These are phyloP conservation scores for Boletus rufocinnamomeus DNA, from an alignment of 768 basidiomycete genomes.

Conservation along the genomic window DNA sequence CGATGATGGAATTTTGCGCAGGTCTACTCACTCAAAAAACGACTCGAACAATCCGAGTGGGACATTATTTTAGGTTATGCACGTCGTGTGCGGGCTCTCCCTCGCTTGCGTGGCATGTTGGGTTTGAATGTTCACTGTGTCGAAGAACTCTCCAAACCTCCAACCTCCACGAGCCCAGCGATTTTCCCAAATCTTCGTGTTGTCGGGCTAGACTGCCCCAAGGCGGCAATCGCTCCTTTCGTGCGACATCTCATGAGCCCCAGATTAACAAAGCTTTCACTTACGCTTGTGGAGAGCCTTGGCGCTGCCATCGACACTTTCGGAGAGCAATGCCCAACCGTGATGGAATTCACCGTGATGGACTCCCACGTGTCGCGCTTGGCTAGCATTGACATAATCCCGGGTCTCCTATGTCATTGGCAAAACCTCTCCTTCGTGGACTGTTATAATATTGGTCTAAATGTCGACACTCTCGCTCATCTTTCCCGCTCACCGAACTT, in stretches of 20 bases:
- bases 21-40: constrained; percentile 1
- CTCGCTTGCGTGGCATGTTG: background rate
- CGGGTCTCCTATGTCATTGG: constrained; percentile 13
- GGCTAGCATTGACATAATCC: too few species aligned
- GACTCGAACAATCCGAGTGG: constrained; percentile 6
- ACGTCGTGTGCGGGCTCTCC: constrained; percentile 8
- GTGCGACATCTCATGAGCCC: constrained; percentile 11
- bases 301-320: background rate
- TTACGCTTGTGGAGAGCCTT: background rate
- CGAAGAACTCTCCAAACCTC: constrained; percentile 2
- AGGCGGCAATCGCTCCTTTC: background rate
- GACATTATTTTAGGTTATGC: constrained; percentile 13
- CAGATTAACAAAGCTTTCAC: background rate
- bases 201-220: background rate
- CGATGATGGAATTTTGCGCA: background rate
- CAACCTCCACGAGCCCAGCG: too few species aligned
- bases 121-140: constrained; percentile 1
- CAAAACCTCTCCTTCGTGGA: background rate
- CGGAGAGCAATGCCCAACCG: background rate
- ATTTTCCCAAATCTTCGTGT: constrained; percentile 15
- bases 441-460: background rate
- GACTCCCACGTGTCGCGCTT: too few species aligned
- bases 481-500: constrained; percentile 5
- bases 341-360: too few species aligned
- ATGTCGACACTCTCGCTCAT: constrained; percentile 1